Evolutionary conservation across 2,329 filamentous ascomycete genomes (phyloP).

Genomic region (Penicillium sp.): DNA sequence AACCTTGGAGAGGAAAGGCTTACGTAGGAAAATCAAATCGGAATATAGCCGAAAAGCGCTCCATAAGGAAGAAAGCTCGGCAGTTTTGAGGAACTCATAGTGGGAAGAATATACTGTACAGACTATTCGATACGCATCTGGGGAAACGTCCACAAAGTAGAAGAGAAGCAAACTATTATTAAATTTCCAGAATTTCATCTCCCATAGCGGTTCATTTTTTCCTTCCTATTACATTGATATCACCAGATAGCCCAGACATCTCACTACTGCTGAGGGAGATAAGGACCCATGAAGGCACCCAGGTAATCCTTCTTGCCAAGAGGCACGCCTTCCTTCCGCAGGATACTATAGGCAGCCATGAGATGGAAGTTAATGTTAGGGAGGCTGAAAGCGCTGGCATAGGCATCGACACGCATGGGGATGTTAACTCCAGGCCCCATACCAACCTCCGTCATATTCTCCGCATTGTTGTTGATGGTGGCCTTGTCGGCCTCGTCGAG

Average conservation of each 20-base stretch:
- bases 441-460: not conserved
- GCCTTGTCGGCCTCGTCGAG: not conserved
- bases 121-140: too few species aligned
- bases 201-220: not conserved
- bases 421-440: conserved; percentile 3
- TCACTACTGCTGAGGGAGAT: not conserved
- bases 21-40: too few species aligned
- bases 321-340: conserved; percentile 7
- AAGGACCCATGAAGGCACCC: not conserved
- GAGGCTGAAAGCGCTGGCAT: not conserved
- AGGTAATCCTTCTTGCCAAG: conserved; percentile 4
- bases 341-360: not conserved
- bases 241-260: not conserved
- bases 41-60: too few species aligned
- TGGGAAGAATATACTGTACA: too few species aligned
- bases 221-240: not conserved
- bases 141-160: too few species aligned
- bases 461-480: not conserved
- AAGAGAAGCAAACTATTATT: too few species aligned
- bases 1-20: too few species aligned
- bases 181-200: not conserved
- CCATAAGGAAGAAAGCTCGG: too few species aligned
- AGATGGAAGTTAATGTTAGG: conserved; percentile 5
- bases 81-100: too few species aligned
- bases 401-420: conserved; percentile 1